Base-by-base conservation (phyloP, 2,329 filamentous ascomycete species). In the Hymenoscyphus scutula region DNA sequence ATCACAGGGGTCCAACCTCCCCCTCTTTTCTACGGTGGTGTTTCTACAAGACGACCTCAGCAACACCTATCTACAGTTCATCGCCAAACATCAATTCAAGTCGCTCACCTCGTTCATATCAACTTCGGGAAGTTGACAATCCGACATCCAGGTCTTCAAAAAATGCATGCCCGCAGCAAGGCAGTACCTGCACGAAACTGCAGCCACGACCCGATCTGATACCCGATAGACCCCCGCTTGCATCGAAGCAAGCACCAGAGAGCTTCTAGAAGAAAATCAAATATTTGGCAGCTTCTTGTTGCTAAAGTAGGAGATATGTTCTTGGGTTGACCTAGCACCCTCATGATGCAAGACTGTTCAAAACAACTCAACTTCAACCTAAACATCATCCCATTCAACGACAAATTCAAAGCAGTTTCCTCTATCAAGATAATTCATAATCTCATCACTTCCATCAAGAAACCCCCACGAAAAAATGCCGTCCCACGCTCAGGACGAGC, bases 161-260 rank as follows among this genome's bases (percentile, higher is more conserved):
- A 51, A 51, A 51, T 51, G 45, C 45, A 51, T 51, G 19, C 10
- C 45, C 45, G 45, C 45, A 51, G n/a, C 23, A 23, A 10, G n/a
- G 45, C 45, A 51, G n/a, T 51, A 23, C 45, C 45, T 51, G 45
- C 45, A 51, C 45, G 8, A 23, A 51, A 51, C 19, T 51, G 45
- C 45, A 51, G 19, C 45, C 45, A 23, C 45, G 25, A 51, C 45
- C 45, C 45, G 45, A 51, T 51, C 45, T 7, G 45, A 23, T 23
- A 51, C 19, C 45, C 45, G 19, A 51, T 25, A 11, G 45, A 51
- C 45, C 45, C 45, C 45, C 19, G 23, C 45, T 25, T 51, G 19
- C 45, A 51, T 51, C 10, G 45, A 25, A 23, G 19, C 3, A 51
- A 23, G 45, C 13, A 51, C 45, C 19, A 13, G 19, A 25, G 23